Evolutionary conservation across 177 flowering plant genomes (phyloP).

Genomic region (Tripterygium wilfordii): DNA sequence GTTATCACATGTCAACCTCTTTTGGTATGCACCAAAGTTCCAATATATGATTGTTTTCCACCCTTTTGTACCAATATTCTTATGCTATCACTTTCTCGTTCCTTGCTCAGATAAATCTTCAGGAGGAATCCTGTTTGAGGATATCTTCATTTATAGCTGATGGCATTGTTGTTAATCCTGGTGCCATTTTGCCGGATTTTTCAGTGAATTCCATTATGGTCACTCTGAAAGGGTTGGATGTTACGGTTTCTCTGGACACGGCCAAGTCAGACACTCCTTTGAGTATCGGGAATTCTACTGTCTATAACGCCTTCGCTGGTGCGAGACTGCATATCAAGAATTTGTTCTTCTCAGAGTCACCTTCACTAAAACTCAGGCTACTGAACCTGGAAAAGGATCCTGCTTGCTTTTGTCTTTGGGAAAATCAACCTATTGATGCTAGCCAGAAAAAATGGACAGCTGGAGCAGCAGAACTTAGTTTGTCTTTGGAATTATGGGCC

Average conservation of each 20-base stretch:
- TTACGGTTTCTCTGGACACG: slow-evolving; percentile 62
- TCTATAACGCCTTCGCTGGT: slow-evolving; percentile 54
- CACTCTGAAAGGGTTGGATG: slow-evolving; percentile 63
- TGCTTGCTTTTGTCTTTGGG: slow-evolving; percentile 94
- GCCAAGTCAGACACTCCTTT: slow-evolving; percentile 18
- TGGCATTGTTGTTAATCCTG: slow-evolving; percentile 77
- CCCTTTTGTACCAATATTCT: not conserved
- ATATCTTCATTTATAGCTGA: slow-evolving; percentile 86
- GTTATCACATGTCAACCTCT: slow-evolving; percentile 83
- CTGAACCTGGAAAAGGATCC: slow-evolving; percentile 93
- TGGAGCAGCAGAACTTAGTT: slow-evolving; percentile 56
- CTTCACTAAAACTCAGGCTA: slow-evolving; percentile 48
- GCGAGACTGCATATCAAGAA: slow-evolving; percentile 85
- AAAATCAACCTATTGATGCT: slow-evolving; percentile 88
- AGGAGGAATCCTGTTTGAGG: slow-evolving; percentile 93
- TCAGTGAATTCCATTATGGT: slow-evolving; percentile 66
- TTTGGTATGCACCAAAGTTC: slow-evolving; percentile 39
- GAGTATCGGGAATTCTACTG: slow-evolving; percentile 5
- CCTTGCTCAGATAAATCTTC: slow-evolving; percentile 71
- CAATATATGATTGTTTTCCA: not conserved
- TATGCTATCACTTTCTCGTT: slow-evolving; percentile 5
- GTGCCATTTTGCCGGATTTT: slow-evolving; percentile 71
- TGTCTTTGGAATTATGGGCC: slow-evolving; percentile 61
- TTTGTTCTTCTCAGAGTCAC: slow-evolving; percentile 57
- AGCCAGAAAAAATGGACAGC: slow-evolving; percentile 76